Percentiles rank a stretch among this genome's conserved stretches.
These are phyloP conservation scores for Macrophomina tecta DNA, from an alignment of 2,329 filamentous ascomycete genomes.

Conservation along the genomic window DNA sequence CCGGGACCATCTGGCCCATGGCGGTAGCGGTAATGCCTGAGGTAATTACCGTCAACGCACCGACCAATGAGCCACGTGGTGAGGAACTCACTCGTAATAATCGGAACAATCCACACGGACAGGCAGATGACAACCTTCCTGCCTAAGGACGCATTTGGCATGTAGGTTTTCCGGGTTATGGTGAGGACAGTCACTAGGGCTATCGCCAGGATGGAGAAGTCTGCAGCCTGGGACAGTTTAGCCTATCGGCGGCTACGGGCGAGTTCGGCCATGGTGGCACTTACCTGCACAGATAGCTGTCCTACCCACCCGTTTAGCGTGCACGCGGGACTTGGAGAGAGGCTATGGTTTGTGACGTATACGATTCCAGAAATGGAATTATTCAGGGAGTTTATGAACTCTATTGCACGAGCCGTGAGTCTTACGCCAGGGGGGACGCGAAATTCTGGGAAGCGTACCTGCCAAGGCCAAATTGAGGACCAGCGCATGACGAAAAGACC, in stretches of 20 bases:
- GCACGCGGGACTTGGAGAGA: constrained; percentile 43
- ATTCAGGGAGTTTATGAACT: constrained; percentile 51
- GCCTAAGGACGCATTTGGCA: constrained; percentile 39
- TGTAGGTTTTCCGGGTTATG: constrained; percentile 45
- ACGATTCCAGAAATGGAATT: constrained; percentile 52
- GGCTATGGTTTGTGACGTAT: constrained; percentile 38
- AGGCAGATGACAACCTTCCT: constrained; percentile 46
- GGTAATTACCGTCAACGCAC: not conserved
- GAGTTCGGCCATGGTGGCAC: not conserved
- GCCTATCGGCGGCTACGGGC: not conserved
- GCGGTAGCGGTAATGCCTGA: not conserved
- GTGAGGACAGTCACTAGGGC: constrained; percentile 52
- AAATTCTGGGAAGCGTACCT: constrained; percentile 25
- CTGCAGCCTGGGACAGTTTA: constrained; percentile 33
- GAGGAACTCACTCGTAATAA: constrained; percentile 43
- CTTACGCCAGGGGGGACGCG: not conserved
- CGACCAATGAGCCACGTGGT: not conserved
- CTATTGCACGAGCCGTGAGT: constrained; percentile 38
- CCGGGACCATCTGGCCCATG: constrained; percentile 40
- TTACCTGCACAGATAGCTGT: constrained; percentile 54
- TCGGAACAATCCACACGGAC: constrained; percentile 50
- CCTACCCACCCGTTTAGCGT: constrained; percentile 54
- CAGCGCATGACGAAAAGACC: constrained; percentile 36
- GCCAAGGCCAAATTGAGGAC: constrained; percentile 36
- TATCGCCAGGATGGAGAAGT: constrained; percentile 54